These are phyloP conservation scores for Vigna unguiculata DNA, from an alignment of 306 rosid genomes.

Conservation along the genomic window DNA sequence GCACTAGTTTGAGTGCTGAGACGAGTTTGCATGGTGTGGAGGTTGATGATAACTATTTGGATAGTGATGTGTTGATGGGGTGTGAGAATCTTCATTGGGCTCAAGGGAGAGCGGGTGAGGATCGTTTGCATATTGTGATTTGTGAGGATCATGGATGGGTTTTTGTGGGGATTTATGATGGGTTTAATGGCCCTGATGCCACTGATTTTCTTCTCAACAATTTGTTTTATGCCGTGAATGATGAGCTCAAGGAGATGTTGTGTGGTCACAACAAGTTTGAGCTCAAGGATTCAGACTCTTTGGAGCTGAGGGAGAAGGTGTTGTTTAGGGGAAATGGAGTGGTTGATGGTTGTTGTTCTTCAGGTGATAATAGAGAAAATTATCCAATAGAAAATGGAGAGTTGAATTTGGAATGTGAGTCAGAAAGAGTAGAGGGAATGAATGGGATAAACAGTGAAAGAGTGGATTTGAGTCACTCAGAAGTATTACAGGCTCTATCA, in stretches of 20 bases:
- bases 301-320: conserved; percentile 4
- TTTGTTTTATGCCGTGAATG: conserved; percentile 61
- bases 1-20: conserved; percentile 49
- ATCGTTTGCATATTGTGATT: conserved; percentile 77
- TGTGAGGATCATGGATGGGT: conserved; percentile 85
- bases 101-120: conserved; percentile 90
- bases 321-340: neutral
- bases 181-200: conserved; percentile 94
- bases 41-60: conserved; percentile 31
- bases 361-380: conserved; percentile 20
- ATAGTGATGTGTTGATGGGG: conserved; percentile 38
- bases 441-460: conserved; percentile 37
- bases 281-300: conserved; percentile 6
- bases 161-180: conserved; percentile 88
- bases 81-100: conserved; percentile 77
- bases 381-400: conserved; percentile 9
- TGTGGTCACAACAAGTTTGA: conserved; percentile 51
- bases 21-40: conserved; percentile 36
- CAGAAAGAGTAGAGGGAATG: conserved; percentile 24
- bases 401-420: conserved; percentile 19
- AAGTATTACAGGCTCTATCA: conserved; percentile 69
- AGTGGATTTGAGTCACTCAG: conserved; percentile 45
- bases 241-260: conserved; percentile 61
- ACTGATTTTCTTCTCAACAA: conserved; percentile 75
- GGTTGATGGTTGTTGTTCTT: conserved; percentile 19